Evolutionary conservation across 352 stramenopile genomes (phyloP), one percentile per base, ranked within the genome.

Genomic region (Phytopythium helicoides): DNA sequence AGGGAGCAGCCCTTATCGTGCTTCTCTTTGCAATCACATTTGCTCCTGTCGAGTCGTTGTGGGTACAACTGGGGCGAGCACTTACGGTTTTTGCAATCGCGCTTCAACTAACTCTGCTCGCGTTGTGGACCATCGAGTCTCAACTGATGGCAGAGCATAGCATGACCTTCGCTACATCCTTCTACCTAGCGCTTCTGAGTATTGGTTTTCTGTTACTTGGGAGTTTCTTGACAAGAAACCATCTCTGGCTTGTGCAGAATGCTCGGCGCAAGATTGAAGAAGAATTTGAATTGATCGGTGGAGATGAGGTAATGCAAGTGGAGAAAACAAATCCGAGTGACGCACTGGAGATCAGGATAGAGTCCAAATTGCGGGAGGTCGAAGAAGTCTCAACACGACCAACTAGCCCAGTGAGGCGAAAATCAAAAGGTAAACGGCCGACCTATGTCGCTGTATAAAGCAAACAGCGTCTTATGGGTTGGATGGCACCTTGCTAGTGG

Each of bases 101-200:
- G 0, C 64, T 74, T 18, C 64, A 87, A 36, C 38, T 57, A 7
- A 38, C 67, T 5, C 25, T 87, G 18, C 56, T 66, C 2, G 47
- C 63, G n/a, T 45, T 81, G 16, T 86, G 76, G 73, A 56, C 60
- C 28, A 42, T 71, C 11, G 62, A 84, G 47, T 73, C 69, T 0
- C 64, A 57, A 16, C 48, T 62, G 25, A 52, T 85, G 35, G 50
- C 66, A n/a, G 56, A 54, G 6, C 41, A 62, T 31, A 22, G 48
- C 6, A 66, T 73, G 18, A 28, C 56, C 44, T 78, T 81, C 22
- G 73, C 65, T 1, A 76, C 58, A 15, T 76, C 68, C 0, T 86
- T 84, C 19, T 84, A 87, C 23, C 64, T 87, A 15, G 62, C 60
- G n/a, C 50, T 67, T 23, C 41, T 64, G 19, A 74, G 71, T 47